Evolutionary conservation across 345 rosid genomes (phyloP), one percentile per base, ranked within the genome.

Genomic region (Passiflora organensis): DNA sequence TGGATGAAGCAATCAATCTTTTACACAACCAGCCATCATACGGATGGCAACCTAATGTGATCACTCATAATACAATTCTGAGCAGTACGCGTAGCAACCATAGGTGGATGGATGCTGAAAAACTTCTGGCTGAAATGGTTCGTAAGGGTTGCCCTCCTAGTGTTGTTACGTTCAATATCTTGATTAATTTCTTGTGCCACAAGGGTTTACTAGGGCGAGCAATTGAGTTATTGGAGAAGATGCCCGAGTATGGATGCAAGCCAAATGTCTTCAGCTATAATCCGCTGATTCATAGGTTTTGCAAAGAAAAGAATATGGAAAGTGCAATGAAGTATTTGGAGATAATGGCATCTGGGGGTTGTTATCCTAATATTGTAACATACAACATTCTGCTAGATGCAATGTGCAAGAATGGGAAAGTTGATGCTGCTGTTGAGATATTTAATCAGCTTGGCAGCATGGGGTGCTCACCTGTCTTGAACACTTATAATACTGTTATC

Each of bases 41-140:
- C 41, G 88, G 83, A 59, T 87, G 85, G 72, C 79, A 80, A 55
- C 96, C 98, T 5, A 78, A 87, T 66, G 95, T 83, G 59, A 80
- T 87, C 43, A 83, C 90, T 13, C 81, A 83, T 69, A 85, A 87
- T 65, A 83, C 78, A 32, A 79, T 91, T 13, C 66, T 91, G 69
- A 83, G 95, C 53, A 79, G 95, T 70, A 70, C 85, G 91, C 84
- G 93, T 60, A 73, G 86, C 65, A 75, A 90, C 0, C 95, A 88
- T 45, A 79, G 98, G 72, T 84, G 91, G 98, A 82, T 71, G 82
- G 96, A 91, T 45, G 96, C 96, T 0, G 95, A 91, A 72, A 82
- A 48, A 67, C 78, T 87, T 17, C 70, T 91, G 32, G 69, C 84
- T 53, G 86, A 88, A 18, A 88, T 86, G 96, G 69, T 81, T 37